phyloP scores from a whole-genome alignment of 352 stramenopile genomes.

The Pythium plurisporium region DNA sequence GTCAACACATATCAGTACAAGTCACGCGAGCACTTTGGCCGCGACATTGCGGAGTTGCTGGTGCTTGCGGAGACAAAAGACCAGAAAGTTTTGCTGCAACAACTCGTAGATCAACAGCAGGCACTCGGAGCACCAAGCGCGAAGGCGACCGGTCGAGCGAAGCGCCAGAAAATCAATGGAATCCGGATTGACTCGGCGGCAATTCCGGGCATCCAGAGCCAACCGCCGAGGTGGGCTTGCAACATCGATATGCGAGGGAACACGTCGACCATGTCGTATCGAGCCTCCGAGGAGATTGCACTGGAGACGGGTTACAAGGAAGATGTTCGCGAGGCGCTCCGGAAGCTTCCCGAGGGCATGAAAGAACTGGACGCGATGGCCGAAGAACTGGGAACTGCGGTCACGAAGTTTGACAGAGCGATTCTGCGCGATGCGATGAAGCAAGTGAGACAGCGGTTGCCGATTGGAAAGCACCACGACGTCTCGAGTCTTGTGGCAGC shows the following conservation, averaged over 20 bases:
- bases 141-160: background rate
- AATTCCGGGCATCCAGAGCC: conserved; percentile 44
- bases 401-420: conserved; percentile 17
- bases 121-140: conserved; percentile 7
- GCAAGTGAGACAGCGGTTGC: conserved; percentile 39
- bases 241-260: conserved; percentile 46
- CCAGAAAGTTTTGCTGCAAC: conserved; percentile 19
- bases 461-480: conserved; percentile 30
- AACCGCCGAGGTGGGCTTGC: conserved; percentile 35
- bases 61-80: conserved; percentile 20
- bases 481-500: conserved; percentile 9
- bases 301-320: conserved; percentile 38
- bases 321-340: conserved; percentile 26
- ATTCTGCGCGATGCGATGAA: conserved; percentile 38
- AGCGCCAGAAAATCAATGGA: conserved; percentile 17
- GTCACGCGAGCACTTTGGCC: conserved; percentile 41
- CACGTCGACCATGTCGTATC: conserved; percentile 35
- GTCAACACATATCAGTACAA: conserved; percentile 48
- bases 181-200: conserved; percentile 29
- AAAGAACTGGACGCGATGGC: conserved; percentile 24
- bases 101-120: conserved; percentile 26
- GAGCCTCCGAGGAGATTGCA: conserved; percentile 32
- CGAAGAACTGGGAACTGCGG: background rate
- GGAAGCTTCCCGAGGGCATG: conserved; percentile 19
- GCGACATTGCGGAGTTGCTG: conserved; percentile 43